Percentiles rank a stretch among this genome's conserved stretches.
phyloP scores from a whole-genome alignment of 2,329 filamentous ascomycete species.

The Hypoxylon sp. region DNA sequence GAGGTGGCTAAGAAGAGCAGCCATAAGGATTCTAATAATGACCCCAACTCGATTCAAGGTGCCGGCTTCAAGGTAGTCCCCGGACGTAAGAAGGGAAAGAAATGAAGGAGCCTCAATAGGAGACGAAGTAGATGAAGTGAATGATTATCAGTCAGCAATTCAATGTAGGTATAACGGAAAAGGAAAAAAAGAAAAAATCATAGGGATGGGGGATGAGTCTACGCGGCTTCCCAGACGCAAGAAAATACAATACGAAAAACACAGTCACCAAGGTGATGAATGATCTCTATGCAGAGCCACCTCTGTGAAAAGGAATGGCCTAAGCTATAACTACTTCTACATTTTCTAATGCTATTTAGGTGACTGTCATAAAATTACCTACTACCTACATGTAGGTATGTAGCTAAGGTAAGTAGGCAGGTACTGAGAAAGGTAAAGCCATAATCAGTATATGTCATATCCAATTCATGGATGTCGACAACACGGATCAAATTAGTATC shows the following conservation, averaged over 20 bases:
- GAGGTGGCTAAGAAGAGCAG: constrained; percentile 96
- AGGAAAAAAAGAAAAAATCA: too few relatives aligned
- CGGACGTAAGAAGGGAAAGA: constrained; percentile 92
- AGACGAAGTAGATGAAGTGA: background rate
- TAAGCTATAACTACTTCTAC: background rate
- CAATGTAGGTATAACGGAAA: constrained; percentile 6
- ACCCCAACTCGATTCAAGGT: constrained; percentile 62
- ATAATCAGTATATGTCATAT: too few relatives aligned
- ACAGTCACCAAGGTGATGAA: background rate
- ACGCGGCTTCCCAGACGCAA: background rate
- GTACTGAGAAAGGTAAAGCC: too few relatives aligned
- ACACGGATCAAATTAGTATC: too few relatives aligned
- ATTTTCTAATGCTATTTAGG: too few relatives aligned
- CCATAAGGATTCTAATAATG: constrained; percentile 63
- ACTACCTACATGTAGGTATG: too few relatives aligned
- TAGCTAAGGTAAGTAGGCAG: background rate
- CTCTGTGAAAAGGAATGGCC: background rate
- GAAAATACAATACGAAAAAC: background rate
- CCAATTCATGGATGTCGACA: too few relatives aligned
- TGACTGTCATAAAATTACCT: too few relatives aligned
- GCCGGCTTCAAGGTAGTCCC: constrained; percentile 91
- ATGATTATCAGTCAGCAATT: constrained; percentile 8
- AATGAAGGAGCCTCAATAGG: constrained; percentile 57
- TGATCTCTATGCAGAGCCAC: background rate
- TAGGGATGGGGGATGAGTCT: background rate